A percentile compares a stretch with the other conserved stretches of the same genome.
These are phyloP conservation scores for Tetrahymena thermophila DNA, from an alignment of 73 alveolate genomes.

Conservation along the genomic window DNA sequence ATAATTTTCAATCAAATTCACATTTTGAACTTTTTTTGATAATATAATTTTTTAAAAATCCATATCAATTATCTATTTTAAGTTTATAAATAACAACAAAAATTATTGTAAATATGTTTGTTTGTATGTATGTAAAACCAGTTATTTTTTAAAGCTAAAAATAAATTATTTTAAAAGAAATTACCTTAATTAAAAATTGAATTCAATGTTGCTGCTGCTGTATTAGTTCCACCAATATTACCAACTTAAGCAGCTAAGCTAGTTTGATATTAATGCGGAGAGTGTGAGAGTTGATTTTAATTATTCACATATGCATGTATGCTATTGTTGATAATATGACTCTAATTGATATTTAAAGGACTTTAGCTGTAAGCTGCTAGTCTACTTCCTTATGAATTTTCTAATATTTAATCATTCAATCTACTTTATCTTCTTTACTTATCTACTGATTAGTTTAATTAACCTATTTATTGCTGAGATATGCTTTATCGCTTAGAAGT, in stretches of 20 bases:
- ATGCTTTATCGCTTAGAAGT: neutral
- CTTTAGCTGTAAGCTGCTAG: neutral
- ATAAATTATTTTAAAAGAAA: too few relatives aligned
- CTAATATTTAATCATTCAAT: neutral
- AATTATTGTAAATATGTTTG: too few relatives aligned
- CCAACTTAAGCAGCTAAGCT: neutral
- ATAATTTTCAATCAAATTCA: too few relatives aligned
- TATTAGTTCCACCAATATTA: neutral
- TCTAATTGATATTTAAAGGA: neutral
- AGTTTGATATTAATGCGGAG: neutral
- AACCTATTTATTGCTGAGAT: neutral
- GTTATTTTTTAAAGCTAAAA: too few relatives aligned
- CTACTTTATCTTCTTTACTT: neutral
- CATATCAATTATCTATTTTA: too few relatives aligned
- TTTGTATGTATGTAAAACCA: too few relatives aligned
- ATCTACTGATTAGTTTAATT: neutral
- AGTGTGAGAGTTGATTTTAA: neutral
- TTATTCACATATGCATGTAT: neutral
- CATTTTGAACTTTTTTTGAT: too few relatives aligned
- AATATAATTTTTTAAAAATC: too few relatives aligned
- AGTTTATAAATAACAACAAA: too few relatives aligned
- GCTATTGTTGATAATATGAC: neutral
- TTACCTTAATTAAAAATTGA: neutral
- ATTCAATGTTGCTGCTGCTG: neutral
- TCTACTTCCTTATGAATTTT: neutral